Percentiles rank a stretch among this genome's conserved stretches.
phyloP scores from a whole-genome alignment of 2,329 filamentous ascomycete genomes.

The Talaromyces sp. region DNA sequence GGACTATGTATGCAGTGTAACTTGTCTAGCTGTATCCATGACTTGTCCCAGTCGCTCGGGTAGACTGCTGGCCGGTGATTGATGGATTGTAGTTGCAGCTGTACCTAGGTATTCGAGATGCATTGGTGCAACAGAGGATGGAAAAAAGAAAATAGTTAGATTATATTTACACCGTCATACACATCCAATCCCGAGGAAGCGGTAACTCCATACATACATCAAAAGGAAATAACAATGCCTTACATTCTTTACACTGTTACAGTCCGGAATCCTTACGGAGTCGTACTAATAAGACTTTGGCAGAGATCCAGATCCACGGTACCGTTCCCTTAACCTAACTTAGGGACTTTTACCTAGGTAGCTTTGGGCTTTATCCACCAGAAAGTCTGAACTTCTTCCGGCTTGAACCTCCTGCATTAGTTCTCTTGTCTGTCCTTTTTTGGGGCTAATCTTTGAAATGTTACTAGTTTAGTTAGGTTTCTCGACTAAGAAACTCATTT shows the following conservation, averaged over 20 bases:
- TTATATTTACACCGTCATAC: neutral
- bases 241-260: neutral
- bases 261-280: neutral
- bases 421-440: neutral
- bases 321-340: slow-evolving; percentile 6
- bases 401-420: slow-evolving; percentile 1
- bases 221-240: neutral
- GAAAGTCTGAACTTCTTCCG: neutral
- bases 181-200: neutral
- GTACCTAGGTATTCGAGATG: neutral
- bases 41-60: slow-evolving; percentile 12
- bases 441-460: neutral
- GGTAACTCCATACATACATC: neutral
- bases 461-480: neutral
- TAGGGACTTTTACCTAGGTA: neutral
- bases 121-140: neutral
- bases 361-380: neutral
- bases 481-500: neutral
- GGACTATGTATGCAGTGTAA: slow-evolving; percentile 2
- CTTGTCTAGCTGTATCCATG: slow-evolving; percentile 7
- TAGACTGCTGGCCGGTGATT: slow-evolving; percentile 1
- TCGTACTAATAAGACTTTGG: neutral
- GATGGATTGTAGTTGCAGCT: neutral
- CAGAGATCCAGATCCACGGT: slow-evolving; percentile 17
- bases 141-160: neutral